Evolutionary conservation across 805 yeast genomes (phyloP), one percentile per base, ranked within the genome.

Genomic region (Nakazawaea wickerhamii): DNA sequence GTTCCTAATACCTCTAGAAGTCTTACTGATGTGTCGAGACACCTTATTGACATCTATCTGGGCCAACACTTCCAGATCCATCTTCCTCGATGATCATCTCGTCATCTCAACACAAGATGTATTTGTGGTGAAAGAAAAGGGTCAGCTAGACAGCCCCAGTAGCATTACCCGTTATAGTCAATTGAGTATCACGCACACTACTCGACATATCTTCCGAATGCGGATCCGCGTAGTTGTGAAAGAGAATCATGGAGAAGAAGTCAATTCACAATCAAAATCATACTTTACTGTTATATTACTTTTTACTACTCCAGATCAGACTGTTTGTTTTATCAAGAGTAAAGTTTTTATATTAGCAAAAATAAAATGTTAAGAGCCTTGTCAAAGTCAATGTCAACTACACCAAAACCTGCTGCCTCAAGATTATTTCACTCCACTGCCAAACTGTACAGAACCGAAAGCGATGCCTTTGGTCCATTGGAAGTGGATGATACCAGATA

Each of bases 401-500:
- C 40, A 18, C 5, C 40, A 4, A 34, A 34, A n/a, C 35, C 35
- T 15, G 35, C 17, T n/a, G 26, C 40, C 27, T 22, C 30, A 10
- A 41, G 32, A 25, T 41, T 41, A 17, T 43, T 43, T 32, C 42
- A 43, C 38, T 44, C 60, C 21, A 50, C 63, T 14, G 40, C 53
- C 36, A 50, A 41, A 30, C 55, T 51, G 37, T 55, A 55, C 57
- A 79, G 99, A 70, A 77, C 75, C 44, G 99, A 91, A 65, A 75
- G 88, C 46, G 99, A 91, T 68, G 98, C 98, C 40, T 93, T 91
- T 59, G 99, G 99, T 54, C 96, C 87, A 61, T 84, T 93, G 58
- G 88, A 89, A 61, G 99, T 91, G 40, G 89, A 86, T 46, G 69
- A 78, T 50, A 75, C 85, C 55, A 81, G 77, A 64, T 91, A 91